Base-by-base conservation (phyloP, 139 green algal species). In the Zygnema circumcarinatum region DNA sequence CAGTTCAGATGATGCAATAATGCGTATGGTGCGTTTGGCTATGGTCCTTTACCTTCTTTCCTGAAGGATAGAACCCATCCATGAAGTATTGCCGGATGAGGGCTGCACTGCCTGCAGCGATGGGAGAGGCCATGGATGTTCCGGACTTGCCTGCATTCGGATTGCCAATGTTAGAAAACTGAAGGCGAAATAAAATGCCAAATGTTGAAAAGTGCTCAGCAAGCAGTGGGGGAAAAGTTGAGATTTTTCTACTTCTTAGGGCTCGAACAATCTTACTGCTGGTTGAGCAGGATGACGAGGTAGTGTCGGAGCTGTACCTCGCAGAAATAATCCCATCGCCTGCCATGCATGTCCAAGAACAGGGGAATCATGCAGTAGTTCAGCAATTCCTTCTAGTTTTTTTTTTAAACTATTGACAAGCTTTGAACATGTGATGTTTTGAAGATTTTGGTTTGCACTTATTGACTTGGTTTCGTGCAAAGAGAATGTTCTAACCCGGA, bases 51-150 rank as follows among this genome's bases (percentile, higher is more conserved):
- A 87, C 81, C 62, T 38, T 80, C 22, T 75, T 33, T 1, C 81
- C 85, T 2, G 81, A 74, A 38, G 91, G 91, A 67, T 93, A 93
- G 52, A 89, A 93, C 3, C 91, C 91, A 1, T 93, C 87, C 67
- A 38, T 79, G 76, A 92, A 93, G 85, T 93, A 93, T 69, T 93
- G 86, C 31, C 86, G 40, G 16, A 91, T 67, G 1, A 97, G 87
- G 0, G 84, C 76, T 1, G 90, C 94, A 21, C 88, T 79, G 33
- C 93, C 94, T 1, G 94, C 94, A 1, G 92, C 87, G 31, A 95
- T 76, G 0, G 94, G 94, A 0, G 96, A 97, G 0, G 96, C 95
- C 96, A 99, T 99, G 25, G 92, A 96, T 1, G 96, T 98, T 41
- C 96, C 96, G 22, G 79, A 85, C 29, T 76, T 85, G 1, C 42